Percentiles rank a stretch among this genome's conserved stretches.
Conservation (phyloP, 208 protist genomes). For the Leishmania lainsoni region DNA sequence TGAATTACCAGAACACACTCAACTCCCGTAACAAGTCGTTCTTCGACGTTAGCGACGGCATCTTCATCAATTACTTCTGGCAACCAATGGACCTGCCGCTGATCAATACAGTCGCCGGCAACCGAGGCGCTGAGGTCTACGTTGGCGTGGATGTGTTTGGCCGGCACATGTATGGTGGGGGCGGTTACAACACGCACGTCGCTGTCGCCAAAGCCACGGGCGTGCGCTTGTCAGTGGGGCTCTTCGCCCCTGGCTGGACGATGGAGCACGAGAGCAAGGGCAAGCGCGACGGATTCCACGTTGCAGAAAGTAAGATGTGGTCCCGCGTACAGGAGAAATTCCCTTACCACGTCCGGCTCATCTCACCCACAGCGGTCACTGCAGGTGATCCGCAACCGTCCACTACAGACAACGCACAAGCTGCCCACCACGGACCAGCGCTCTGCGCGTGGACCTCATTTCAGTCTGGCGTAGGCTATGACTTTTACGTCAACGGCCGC, state of each 20-base stretch:
- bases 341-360: constrained; percentile 11
- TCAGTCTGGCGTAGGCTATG: constrained; percentile 49
- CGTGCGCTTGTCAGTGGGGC: constrained; percentile 57
- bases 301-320: constrained; percentile 63
- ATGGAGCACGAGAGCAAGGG: constrained; percentile 57
- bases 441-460: constrained; percentile 58
- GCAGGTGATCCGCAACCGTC: background rate
- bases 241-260: constrained; percentile 94
- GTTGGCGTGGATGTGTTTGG: constrained; percentile 91
- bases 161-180: constrained; percentile 73
- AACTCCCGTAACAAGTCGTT: constrained; percentile 77
- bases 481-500: constrained; percentile 56
- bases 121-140: constrained; percentile 58
- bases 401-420: background rate
- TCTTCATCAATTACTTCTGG: constrained; percentile 94
- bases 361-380: background rate
- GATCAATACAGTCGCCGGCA: constrained; percentile 33
- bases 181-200: constrained; percentile 60
- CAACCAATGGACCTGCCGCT: constrained; percentile 42
- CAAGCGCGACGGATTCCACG: constrained; percentile 48
- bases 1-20: constrained; percentile 85
- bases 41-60: constrained; percentile 79
- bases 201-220: constrained; percentile 40
- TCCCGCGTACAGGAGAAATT: constrained; percentile 49
- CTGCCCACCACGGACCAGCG: background rate